These are phyloP conservation scores for Thymus quinquecostatus DNA, from an alignment of 257 asterid species.

Conservation along the genomic window DNA sequence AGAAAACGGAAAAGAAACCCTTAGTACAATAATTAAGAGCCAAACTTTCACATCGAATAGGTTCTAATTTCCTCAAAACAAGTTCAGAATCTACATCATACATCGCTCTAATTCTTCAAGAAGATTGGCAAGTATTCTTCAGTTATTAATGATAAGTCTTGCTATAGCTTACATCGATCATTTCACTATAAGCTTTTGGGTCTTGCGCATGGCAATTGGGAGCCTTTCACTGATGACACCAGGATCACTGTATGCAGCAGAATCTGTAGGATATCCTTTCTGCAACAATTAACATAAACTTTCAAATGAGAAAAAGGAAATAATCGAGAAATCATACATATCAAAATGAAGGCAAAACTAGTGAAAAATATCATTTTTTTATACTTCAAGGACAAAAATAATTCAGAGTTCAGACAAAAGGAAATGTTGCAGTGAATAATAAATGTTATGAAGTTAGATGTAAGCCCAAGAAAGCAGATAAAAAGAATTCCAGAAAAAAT, in stretches of 20 bases:
- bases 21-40: slow-evolving; percentile 3
- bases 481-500: not conserved
- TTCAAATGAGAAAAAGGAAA: slow-evolving; percentile 1
- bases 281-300: slow-evolving; percentile 45
- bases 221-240: slow-evolving; percentile 79
- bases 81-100: slow-evolving; percentile 29
- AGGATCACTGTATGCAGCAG: slow-evolving; percentile 92
- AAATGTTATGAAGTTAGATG: slow-evolving; percentile 21
- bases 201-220: slow-evolving; percentile 68
- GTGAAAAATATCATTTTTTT: not conserved
- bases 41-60: slow-evolving; percentile 30
- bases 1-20: not conserved
- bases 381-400: not conserved
- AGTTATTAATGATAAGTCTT: slow-evolving; percentile 34
- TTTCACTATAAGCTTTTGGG: slow-evolving; percentile 70
- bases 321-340: not conserved
- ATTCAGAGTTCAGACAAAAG: slow-evolving; percentile 2
- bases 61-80: slow-evolving; percentile 28
- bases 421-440: slow-evolving; percentile 4
- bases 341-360: slow-evolving; percentile 14
- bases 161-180: slow-evolving; percentile 51
- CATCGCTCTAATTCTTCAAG: slow-evolving; percentile 31
- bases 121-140: slow-evolving; percentile 30
- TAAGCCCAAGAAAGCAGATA: slow-evolving; percentile 1
- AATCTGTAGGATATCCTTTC: slow-evolving; percentile 89